Percentiles rank a stretch among this genome's conserved stretches.
phyloP scores from a whole-genome alignment of 2,329 filamentous ascomycete species.

The Pestalotiopsis fici region DNA sequence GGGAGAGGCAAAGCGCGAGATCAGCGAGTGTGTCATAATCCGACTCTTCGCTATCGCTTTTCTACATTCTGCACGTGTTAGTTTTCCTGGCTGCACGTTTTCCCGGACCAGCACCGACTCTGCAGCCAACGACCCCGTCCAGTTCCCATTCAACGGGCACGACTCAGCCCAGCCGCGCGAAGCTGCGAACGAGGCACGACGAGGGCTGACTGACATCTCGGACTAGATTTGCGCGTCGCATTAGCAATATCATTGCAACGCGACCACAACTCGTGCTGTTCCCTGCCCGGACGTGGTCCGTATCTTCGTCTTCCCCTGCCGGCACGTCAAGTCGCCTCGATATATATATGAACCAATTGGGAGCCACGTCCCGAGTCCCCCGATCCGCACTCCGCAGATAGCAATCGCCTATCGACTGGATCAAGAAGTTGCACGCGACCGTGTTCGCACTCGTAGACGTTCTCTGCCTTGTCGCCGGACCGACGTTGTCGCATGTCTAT shows the following conservation, averaged over 20 bases:
- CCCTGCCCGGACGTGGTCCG: not conserved
- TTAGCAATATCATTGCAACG: not conserved
- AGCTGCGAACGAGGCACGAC: constrained; percentile 3
- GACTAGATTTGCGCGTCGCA: not conserved
- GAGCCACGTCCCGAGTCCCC: not conserved
- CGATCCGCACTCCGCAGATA: not conserved
- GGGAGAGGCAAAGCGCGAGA: not conserved
- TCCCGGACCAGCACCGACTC: not conserved
- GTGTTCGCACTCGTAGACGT: not conserved
- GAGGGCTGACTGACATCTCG: not conserved
- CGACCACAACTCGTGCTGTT: not conserved
- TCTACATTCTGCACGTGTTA: not conserved
- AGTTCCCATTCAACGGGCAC: not conserved
- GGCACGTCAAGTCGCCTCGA: not conserved
- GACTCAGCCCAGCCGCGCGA: constrained; percentile 4
- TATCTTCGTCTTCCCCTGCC: not conserved
- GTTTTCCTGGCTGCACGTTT: not conserved
- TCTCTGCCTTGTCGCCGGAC: constrained; percentile 5
- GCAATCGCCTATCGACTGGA: not conserved
- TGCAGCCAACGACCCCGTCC: not conserved
- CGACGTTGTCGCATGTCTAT: constrained; percentile 1
- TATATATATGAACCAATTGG: not conserved
- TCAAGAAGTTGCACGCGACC: not conserved
- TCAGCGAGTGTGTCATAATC: not conserved
- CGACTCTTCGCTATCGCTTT: not conserved